Base-by-base conservation (phyloP, 169 alveolate genomes). In the Theileria orientalis region DNA sequence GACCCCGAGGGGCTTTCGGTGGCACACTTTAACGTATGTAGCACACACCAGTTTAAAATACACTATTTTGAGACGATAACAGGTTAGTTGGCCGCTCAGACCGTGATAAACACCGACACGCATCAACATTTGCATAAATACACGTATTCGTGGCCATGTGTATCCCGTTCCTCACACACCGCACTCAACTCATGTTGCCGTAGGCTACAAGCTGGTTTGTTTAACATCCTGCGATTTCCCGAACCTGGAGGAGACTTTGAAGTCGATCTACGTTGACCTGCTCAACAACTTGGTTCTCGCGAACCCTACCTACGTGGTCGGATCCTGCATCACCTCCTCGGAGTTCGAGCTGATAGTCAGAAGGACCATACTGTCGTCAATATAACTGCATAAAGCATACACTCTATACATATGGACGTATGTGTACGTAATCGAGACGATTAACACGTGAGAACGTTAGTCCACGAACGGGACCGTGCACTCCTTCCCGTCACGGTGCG, bases 131-230 rank as follows among this genome's bases (percentile, higher is more conserved):
- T n/a, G n/a, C n/a, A n/a, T n/a, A n/a, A n/a, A n/a, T n/a, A n/a
- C n/a, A n/a, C n/a, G n/a, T n/a, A n/a, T n/a, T n/a, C n/a, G n/a
- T n/a, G n/a, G n/a, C n/a, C n/a, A n/a, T n/a, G n/a, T n/a, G n/a
- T n/a, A n/a, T n/a, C n/a, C n/a, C n/a, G n/a, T n/a, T n/a, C n/a
- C n/a, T n/a, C n/a, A 3, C 44, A 3, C 54, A 5, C 21, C 29
- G 2, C 40, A 8, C 19, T 9, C 23, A 19, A 42, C 33, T 5
- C 19, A 57, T 64, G 23, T 14, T 14, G 25, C 3, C 19, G 9
- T 70, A 79, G 87, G 87, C 32, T 79, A 79, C 87, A 79, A 79
- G 70, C 46, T 79, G 9, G 72, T 79, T 14, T 79, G 87, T 52
- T 41, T 79, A 23, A 79, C 87, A 13, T 71, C 84, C 14, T 83